Base-by-base conservation (phyloP, 2,329 filamentous ascomycete species). In the Albophoma yamanashiensis region DNA sequence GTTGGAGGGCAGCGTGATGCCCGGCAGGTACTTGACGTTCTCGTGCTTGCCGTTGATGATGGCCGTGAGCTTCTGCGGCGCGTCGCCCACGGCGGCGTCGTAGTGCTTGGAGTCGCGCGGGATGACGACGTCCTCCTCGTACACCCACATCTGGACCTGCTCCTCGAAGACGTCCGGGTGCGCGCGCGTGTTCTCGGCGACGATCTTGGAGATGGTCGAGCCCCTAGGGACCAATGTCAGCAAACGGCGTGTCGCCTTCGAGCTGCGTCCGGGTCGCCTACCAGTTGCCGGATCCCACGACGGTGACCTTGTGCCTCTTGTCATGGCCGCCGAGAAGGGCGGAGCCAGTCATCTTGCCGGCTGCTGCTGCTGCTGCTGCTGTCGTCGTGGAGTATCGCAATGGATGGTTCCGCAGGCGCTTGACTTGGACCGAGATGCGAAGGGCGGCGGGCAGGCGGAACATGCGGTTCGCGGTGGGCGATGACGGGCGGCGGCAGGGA, bases 101-200 rank as follows among this genome's bases (percentile, higher is more conserved):
- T 91, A 92, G 76, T 91, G 82, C 66, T 84, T 85, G 56, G 89
- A 93, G 64, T 82, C 81, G 68, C 87, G 81, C 15, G 89, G 77
- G 50, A 96, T 79, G 59, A 84, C 83, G 64, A 96, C 87, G 31
- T 96, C 84, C 75, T 99, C 94, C 76, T 99, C 94, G 72, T 86
- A 97, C 70, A 99, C 95, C 94, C 94, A 99, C 94, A 99, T 97
- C 76, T 96, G 91, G 58, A 99, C 92, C 63, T 91, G 81, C 72
- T 88, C 79, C 70, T 97, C 90, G 72, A 97, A 99, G 53, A 97
- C 71, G 38, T 91, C 83, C 12, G 86, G 82, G 76, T 96, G 81
- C 64, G 82, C 86, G 63, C 83, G 85, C 43, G 91, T 89, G 77
- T 96, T 99, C 75, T 99, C 93, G 67, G 92, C 92, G 58, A 97